phyloP scores from a whole-genome alignment of 2,329 filamentous ascomycete species.

The Aschersonia sp. region DNA sequence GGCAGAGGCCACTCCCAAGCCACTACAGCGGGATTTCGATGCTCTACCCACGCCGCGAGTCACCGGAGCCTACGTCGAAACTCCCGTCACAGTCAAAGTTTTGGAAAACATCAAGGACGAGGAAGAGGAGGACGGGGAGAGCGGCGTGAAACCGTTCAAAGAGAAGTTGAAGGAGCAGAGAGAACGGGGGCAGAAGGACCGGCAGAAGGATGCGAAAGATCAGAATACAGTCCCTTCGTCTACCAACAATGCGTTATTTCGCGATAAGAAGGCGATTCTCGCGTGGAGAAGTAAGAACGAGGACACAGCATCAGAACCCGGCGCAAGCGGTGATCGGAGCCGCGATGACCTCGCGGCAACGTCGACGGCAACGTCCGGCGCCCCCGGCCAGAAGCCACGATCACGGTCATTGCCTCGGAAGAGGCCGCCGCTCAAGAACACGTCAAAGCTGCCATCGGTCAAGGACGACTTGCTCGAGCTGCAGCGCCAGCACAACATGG shows the following conservation, averaged over 20 bases:
- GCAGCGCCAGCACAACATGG: conserved; percentile 35
- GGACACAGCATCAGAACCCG: conserved; percentile 18
- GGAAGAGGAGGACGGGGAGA: background rate
- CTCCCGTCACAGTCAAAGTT: conserved; percentile 29
- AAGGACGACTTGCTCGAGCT: conserved; percentile 41
- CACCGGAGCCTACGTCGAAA: conserved; percentile 41
- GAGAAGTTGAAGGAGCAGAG: conserved; percentile 7
- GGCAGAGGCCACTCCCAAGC: conserved; percentile 32
- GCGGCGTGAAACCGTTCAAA: conserved; percentile 1
- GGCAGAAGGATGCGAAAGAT: background rate
- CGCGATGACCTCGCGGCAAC: conserved; percentile 2
- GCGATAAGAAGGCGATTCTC: conserved; percentile 11
- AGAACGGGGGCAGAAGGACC: conserved; percentile 3
- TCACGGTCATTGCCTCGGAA: conserved; percentile 26
- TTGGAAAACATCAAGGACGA: conserved; percentile 7
- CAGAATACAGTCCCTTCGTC: no score
- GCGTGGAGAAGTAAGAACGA: conserved; percentile 11
- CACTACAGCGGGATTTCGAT: conserved; percentile 27
- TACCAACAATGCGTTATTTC: conserved; percentile 5
- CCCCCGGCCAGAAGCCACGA: conserved; percentile 13
- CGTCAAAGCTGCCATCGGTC: conserved; percentile 36
- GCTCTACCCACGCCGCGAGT: conserved; percentile 38
- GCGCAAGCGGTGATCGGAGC: conserved; percentile 12
- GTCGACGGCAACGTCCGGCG: conserved; percentile 9
- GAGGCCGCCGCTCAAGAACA: conserved; percentile 34